Evolutionary conservation across 2,329 filamentous ascomycete species (phyloP).

Genomic region (Colletotrichum sp.): DNA sequence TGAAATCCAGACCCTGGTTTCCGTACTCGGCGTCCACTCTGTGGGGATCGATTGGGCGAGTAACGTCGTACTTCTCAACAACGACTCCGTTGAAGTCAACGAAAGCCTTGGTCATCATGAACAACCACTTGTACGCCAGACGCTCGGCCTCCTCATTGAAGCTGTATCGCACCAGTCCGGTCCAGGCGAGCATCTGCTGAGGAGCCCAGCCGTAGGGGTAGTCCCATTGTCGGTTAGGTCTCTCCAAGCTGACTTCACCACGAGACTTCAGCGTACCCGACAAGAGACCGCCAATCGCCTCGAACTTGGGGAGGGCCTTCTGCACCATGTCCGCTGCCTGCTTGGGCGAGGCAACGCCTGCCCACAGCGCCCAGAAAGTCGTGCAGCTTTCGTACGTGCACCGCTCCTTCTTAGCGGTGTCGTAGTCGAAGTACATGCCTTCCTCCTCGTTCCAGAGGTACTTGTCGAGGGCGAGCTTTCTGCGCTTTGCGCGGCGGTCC

Average conservation of each 20-base stretch:
- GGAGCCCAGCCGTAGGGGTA: conserved; percentile 98
- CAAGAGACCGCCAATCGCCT: conserved; percentile 84
- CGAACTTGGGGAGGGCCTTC: conserved; percentile 84
- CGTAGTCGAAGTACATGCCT: conserved; percentile 98
- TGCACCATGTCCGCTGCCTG: conserved; percentile 86
- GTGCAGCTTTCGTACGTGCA: conserved; percentile 89
- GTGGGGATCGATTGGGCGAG: conserved; percentile 86
- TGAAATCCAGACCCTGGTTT: conserved; percentile 95
- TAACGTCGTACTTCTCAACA: conserved; percentile 99
- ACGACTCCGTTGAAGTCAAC: conserved; percentile 98
- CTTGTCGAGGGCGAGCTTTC: conserved; percentile 87
- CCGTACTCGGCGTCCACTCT: conserved; percentile 96
- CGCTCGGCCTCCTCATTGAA: conserved; percentile 90
- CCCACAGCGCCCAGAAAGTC: conserved; percentile 98
- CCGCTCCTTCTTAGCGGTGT: conserved; percentile 81
- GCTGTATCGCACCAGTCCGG: conserved; percentile 87
- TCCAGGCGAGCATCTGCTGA: conserved; percentile 98
- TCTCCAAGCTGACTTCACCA: conserved; percentile 76
- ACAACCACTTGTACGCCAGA: conserved; percentile 94
- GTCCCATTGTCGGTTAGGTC: conserved; percentile 97
- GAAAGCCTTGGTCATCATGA: conserved; percentile 98
- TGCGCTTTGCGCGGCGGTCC: conserved; percentile 86
- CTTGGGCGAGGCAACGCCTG: conserved; percentile 81
- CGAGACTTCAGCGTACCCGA: conserved; percentile 91
- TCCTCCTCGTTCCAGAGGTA: conserved; percentile 91